These are phyloP conservation scores for Mortierella antarctica DNA, from an alignment of 192 early-diverging fungal species.

Conservation along the genomic window DNA sequence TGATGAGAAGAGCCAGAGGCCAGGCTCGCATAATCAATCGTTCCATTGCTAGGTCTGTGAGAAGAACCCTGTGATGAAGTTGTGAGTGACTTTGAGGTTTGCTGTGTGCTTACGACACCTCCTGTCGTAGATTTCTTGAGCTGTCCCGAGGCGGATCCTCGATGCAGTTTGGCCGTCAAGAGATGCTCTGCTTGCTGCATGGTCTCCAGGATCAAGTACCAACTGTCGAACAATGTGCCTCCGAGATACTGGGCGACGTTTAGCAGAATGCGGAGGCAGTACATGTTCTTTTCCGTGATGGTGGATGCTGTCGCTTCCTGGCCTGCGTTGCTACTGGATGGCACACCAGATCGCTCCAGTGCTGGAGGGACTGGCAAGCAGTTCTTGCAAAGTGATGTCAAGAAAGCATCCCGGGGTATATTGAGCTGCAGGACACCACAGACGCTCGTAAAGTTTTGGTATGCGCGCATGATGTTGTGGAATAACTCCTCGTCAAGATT, in stretches of 20 bases:
- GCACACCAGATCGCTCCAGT: conserved; percentile 27
- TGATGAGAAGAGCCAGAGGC: conserved; percentile 51
- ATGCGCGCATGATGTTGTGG: conserved; percentile 71
- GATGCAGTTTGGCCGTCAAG: conserved; percentile 60
- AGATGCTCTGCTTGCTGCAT: conserved; percentile 89
- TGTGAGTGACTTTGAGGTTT: conserved; percentile 13
- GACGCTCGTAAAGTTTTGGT: conserved; percentile 80
- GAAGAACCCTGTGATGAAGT: conserved; percentile 22
- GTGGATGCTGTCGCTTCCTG: conserved; percentile 29
- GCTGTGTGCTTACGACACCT: conserved; percentile 39
- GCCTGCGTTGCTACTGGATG: conserved; percentile 24
- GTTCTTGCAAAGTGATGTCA: conserved; percentile 86
- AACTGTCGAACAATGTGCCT: conserved; percentile 79
- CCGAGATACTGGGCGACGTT: conserved; percentile 79
- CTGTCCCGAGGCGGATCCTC: conserved; percentile 52
- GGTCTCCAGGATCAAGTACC: conserved; percentile 90
- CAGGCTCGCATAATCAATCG: conserved; percentile 32
- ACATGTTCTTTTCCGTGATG: conserved; percentile 82
- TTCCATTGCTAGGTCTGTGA: conserved; percentile 13
- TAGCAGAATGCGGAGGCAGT: conserved; percentile 78
- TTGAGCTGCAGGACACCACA: conserved; percentile 83
- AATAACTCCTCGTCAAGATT: conserved; percentile 90
- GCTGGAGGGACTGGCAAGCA: conserved; percentile 75
- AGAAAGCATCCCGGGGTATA: conserved; percentile 86
- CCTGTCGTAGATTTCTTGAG: conserved; percentile 39